A percentile compares a stretch with the other conserved stretches of the same genome.
Evolutionary conservation across 768 basidiomycete genomes (phyloP).

Genomic region (Russula earlei): DNA sequence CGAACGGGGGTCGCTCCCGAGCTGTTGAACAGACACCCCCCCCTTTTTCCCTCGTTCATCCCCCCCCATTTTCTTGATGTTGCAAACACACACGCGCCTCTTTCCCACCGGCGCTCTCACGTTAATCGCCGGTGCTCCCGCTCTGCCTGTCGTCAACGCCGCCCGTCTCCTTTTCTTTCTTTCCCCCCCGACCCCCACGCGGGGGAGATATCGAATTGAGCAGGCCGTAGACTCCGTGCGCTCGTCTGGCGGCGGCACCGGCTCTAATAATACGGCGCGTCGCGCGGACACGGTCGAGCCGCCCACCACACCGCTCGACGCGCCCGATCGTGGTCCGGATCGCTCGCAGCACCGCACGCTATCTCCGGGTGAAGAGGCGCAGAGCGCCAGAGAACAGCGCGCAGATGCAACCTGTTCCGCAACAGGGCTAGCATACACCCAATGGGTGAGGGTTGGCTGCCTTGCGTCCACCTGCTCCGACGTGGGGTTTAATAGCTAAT

Average conservation of each 20-base stretch:
- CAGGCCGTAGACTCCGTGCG: constrained; percentile 4
- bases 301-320: neutral
- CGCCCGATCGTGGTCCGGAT: neutral
- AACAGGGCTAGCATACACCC: constrained; percentile 2
- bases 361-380: neutral
- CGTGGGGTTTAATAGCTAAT: neutral
- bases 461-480: neutral
- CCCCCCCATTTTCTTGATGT: no score
- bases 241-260: neutral
- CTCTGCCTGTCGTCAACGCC: no score
- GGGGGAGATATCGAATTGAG: constrained; percentile 8
- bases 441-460: constrained; percentile 1
- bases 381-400: constrained; percentile 1
- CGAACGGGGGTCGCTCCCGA: constrained; percentile 10
- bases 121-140: no score
- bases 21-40: neutral
- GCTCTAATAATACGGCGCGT: neutral
- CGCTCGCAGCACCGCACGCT: constrained; percentile 3
- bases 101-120: no score
- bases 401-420: constrained; percentile 4
- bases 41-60: no score
- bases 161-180: neutral
- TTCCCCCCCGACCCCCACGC: neutral
- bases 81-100: no score
- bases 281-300: neutral